Percentiles rank a stretch among this genome's conserved stretches.
phyloP scores from a whole-genome alignment of 192 early-diverging fungal genomes.

The Fimicolochytrium jonesii region DNA sequence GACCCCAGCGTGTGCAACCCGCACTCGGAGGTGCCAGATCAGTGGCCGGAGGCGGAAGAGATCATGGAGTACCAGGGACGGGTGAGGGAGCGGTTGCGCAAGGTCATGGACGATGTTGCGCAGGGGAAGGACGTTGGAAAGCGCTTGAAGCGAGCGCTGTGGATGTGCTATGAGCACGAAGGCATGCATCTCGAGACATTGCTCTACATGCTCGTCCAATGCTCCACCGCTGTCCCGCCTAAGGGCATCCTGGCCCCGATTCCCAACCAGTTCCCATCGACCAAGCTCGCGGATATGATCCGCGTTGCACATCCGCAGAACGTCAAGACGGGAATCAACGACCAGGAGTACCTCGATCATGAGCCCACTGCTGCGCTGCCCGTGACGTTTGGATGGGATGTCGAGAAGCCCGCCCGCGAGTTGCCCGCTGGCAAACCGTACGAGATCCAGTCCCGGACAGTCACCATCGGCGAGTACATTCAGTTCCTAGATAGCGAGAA shows the following conservation, averaged over 20 bases:
- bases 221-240: constrained; percentile 46
- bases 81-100: constrained; percentile 52
- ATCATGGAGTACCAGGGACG: constrained; percentile 66
- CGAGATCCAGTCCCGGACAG: constrained; percentile 69
- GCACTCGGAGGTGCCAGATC: constrained; percentile 63
- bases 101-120: constrained; percentile 31
- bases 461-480: constrained; percentile 75
- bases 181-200: constrained; percentile 92
- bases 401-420: constrained; percentile 63
- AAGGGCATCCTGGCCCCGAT: constrained; percentile 32
- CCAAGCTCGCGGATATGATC: too few relatives aligned
- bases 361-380: constrained; percentile 13
- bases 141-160: constrained; percentile 57
- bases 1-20: constrained; percentile 60
- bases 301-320: constrained; percentile 17
- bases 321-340: constrained; percentile 62
- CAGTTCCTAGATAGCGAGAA: constrained; percentile 42
- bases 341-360: constrained; percentile 42
- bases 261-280: background rate
- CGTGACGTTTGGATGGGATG: constrained; percentile 83
- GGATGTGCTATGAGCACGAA: constrained; percentile 92
- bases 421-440: constrained; percentile 40
- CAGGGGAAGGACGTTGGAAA: constrained; percentile 25
- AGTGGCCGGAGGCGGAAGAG: constrained; percentile 69
- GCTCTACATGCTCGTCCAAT: constrained; percentile 84